phyloP scores from a whole-genome alignment of 2,329 filamentous ascomycete genomes.

The Amylocarpus encephaloides region DNA sequence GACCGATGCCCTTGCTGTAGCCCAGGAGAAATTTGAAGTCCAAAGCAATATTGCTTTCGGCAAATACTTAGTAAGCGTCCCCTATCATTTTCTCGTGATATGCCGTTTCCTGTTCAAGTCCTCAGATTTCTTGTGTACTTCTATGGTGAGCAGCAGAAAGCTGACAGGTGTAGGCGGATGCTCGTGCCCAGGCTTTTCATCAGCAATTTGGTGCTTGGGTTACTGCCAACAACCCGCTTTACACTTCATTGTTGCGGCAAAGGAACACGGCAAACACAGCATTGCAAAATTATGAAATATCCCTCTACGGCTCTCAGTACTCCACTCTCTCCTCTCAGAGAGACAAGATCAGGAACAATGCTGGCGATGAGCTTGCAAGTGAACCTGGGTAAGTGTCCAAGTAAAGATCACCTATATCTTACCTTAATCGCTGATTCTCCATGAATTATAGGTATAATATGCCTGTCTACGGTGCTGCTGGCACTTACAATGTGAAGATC shows the following conservation, averaged over 20 bases:
- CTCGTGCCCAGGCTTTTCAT: constrained; percentile 7
- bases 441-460: constrained; percentile 9
- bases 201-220: constrained; percentile 11
- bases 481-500: constrained; percentile 6
- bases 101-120: not conserved
- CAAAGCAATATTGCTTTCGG: constrained; percentile 4
- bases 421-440: not conserved
- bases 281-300: constrained; percentile 10
- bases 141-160: not conserved
- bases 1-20: constrained; percentile 1
- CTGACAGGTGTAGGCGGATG: constrained; percentile 1
- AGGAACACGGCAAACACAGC: constrained; percentile 5
- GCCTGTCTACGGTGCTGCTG: constrained; percentile 2
- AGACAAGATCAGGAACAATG: constrained; percentile 9
- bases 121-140: too few relatives aligned
- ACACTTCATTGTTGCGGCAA: constrained; percentile 6
- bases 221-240: constrained; percentile 1
- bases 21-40: constrained; percentile 6
- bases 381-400: not conserved
- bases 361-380: constrained; percentile 3
- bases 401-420: not conserved
- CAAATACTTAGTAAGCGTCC: constrained; percentile 1
- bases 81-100: not conserved
- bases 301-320: constrained; percentile 10
- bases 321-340: constrained; percentile 4